phyloP scores from a whole-genome alignment of 345 rosid genomes.

The Eucalyptus curtisii region DNA sequence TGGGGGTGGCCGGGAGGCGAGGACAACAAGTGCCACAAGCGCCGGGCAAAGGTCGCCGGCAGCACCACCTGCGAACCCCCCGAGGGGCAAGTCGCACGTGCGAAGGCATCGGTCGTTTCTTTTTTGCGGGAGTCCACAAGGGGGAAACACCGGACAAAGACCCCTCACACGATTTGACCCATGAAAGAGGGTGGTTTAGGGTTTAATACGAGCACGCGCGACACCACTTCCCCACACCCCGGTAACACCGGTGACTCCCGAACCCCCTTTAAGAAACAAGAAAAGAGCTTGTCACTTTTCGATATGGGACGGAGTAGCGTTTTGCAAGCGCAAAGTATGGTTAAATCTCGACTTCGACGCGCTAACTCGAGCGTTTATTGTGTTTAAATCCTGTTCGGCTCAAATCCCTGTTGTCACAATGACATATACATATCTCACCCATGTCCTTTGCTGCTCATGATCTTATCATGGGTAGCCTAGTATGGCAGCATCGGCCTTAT shows the following conservation, averaged over 20 bases:
- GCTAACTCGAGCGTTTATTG: background rate
- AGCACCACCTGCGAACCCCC: background rate
- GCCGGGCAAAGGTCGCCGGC: background rate
- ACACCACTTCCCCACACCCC: background rate
- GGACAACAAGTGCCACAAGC: background rate
- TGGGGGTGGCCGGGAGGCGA: background rate
- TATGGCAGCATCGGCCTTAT: background rate
- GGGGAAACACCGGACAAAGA: background rate
- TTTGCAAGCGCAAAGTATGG: background rate
- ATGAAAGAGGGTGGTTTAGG: background rate
- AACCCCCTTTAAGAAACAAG: background rate
- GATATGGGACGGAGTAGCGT: background rate
- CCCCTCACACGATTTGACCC: background rate
- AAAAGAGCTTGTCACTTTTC: background rate
- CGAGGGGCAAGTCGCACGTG: background rate
- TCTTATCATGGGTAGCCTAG: background rate
- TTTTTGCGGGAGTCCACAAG: background rate
- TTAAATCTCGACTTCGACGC: background rate
- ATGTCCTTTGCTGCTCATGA: background rate
- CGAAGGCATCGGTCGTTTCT: background rate
- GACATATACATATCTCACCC: background rate
- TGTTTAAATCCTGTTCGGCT: background rate
- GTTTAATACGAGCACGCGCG: background rate
- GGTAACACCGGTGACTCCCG: rapidly evolving
- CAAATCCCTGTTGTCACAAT: background rate